Conservation (phyloP, 2,329 filamentous ascomycete species). For the Cytospora schulzeri region DNA sequence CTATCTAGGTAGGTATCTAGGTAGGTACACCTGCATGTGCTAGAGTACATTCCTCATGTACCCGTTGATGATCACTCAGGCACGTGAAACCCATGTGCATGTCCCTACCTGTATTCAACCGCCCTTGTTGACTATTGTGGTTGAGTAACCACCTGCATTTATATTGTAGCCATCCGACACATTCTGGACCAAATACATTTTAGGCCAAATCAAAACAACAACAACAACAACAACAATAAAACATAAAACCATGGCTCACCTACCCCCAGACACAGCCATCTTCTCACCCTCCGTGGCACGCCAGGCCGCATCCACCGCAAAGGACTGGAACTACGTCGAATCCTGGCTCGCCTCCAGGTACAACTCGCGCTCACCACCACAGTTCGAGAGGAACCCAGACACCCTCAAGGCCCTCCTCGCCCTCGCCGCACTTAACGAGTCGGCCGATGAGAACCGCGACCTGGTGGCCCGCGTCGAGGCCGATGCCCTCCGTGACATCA, state of each 20-base stretch:
- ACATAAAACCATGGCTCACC: constrained; percentile 40
- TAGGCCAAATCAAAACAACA: too few species aligned
- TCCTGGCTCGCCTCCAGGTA: constrained; percentile 77
- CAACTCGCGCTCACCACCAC: constrained; percentile 61
- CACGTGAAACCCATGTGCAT: neutral
- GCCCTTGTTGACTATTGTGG: too few species aligned
- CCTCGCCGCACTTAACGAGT: constrained; percentile 75
- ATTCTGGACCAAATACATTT: too few species aligned
- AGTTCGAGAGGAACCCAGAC: constrained; percentile 84
- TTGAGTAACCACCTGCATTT: too few species aligned
- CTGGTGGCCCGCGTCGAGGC: constrained; percentile 61
- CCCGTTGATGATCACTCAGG: too few species aligned
- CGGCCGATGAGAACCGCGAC: constrained; percentile 70
- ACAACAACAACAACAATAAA: neutral
- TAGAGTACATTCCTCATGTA: neutral
- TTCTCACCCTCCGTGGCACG: constrained; percentile 71
- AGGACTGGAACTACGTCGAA: constrained; percentile 90
- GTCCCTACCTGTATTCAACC: too few species aligned
- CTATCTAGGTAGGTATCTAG: neutral
- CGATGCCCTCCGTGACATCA: constrained; percentile 58
- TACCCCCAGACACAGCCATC: constrained; percentile 52
- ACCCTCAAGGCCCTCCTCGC: constrained; percentile 76
- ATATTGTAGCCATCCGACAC: neutral
- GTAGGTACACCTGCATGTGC: neutral
- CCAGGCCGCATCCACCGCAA: constrained; percentile 77